Conservation (phyloP, 768 basidiomycete species). For the Suillus paluster region DNA sequence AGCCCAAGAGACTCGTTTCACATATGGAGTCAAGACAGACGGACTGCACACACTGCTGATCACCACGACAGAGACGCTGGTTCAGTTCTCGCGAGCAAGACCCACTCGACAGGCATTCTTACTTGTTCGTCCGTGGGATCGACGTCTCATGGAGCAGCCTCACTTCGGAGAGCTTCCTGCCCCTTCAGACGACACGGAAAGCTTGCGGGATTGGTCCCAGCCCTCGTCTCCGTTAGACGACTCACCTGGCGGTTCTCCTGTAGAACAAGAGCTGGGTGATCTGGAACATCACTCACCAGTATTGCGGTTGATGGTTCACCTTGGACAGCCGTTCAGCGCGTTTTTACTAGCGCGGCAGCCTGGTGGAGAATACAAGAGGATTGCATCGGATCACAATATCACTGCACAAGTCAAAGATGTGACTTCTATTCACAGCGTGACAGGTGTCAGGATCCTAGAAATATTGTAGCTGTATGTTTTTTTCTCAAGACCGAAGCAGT, state of each 20-base stretch:
- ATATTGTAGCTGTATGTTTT: background rate
- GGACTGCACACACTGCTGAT: background rate
- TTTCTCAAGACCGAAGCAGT: background rate
- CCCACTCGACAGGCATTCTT: background rate
- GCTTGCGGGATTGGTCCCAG: background rate
- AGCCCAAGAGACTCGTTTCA: background rate
- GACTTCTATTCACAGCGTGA: no score
- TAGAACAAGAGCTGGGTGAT: background rate
- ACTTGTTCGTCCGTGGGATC: background rate
- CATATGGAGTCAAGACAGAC: background rate
- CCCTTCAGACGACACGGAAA: background rate
- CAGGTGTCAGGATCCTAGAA: no score
- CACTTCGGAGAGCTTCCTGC: no score
- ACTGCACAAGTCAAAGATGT: no score
- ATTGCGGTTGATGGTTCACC: background rate
- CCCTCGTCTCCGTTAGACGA: background rate
- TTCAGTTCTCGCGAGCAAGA: background rate
- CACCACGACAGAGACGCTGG: background rate
- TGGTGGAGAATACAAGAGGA: constrained; percentile 1
- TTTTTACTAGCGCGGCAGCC: background rate
- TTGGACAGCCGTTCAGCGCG: background rate
- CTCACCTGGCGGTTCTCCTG: background rate
- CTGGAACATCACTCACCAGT: no score
- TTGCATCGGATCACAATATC: no score
- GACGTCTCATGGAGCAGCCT: no score